Percentiles rank a stretch among this genome's conserved stretches.
Conservation (phyloP, 2,329 filamentous ascomycete species). For the Aureobasidium sp. region DNA sequence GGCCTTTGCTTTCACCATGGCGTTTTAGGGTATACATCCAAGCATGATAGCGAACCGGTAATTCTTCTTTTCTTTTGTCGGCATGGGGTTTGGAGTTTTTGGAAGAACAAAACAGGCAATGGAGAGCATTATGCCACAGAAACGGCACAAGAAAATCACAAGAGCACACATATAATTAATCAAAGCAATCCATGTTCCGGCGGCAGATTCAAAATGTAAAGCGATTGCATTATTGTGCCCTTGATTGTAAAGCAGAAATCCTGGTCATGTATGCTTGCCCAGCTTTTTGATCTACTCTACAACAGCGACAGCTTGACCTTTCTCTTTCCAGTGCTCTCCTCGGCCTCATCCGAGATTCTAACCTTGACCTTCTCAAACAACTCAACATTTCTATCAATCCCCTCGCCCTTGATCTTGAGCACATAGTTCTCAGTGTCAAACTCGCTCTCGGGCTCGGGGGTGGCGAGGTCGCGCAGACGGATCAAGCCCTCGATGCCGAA, state of each 20-base stretch:
- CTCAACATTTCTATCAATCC: slow-evolving; percentile 53
- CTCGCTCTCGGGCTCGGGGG: slow-evolving; percentile 66
- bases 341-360: slow-evolving; percentile 83
- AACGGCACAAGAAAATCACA: too few species aligned
- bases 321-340: slow-evolving; percentile 92
- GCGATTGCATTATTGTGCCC: not conserved
- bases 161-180: too few species aligned
- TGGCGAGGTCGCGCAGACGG: slow-evolving; percentile 72
- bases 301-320: slow-evolving; percentile 65
- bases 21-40: too few species aligned
- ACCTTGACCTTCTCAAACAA: slow-evolving; percentile 90
- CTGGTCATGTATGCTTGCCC: not conserved
- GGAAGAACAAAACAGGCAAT: too few species aligned
- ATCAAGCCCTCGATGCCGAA: slow-evolving; percentile 96
- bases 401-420: slow-evolving; percentile 51
- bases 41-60: too few species aligned
- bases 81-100: too few species aligned
- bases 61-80: too few species aligned
- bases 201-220: too few species aligned
- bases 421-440: slow-evolving; percentile 85
- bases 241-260: not conserved
- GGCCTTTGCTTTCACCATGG: too few species aligned
- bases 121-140: too few species aligned
- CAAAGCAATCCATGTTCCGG: too few species aligned
- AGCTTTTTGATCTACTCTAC: slow-evolving; percentile 17